Conservation (phyloP, 768 basidiomycete genomes). For the Neoboletus magnificus region DNA sequence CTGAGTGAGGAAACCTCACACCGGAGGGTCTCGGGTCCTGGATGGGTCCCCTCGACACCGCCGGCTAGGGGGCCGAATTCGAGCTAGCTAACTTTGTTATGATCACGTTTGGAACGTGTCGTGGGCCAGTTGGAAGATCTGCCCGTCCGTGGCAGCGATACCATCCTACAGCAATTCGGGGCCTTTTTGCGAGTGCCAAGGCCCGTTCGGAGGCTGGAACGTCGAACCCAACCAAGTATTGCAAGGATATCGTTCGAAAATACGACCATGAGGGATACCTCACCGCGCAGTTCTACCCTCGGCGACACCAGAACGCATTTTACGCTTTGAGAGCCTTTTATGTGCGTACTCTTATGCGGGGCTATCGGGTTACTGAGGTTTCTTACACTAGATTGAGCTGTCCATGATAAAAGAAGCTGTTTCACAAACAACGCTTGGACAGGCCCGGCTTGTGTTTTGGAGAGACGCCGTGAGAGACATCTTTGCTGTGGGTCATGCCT, state of each 20-base stretch:
- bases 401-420: constrained; percentile 75
- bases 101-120: constrained; percentile 16
- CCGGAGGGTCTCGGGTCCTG: constrained; percentile 4
- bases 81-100: constrained; percentile 9
- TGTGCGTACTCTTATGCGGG: constrained; percentile 44
- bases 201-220: constrained; percentile 16
- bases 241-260: constrained; percentile 66
- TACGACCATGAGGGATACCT: constrained; percentile 83
- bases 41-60: constrained; percentile 18
- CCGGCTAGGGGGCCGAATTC: constrained; percentile 16
- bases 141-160: constrained; percentile 10
- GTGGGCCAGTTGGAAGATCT: constrained; percentile 4
- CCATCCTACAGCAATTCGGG: constrained; percentile 2
- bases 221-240: constrained; percentile 55
- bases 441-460: constrained; percentile 88
- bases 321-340: constrained; percentile 82
- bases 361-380: constrained; percentile 5
- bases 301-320: constrained; percentile 59
- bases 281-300: constrained; percentile 68
- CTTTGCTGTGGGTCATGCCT: constrained; percentile 47
- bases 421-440: constrained; percentile 70
- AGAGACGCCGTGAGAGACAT: constrained; percentile 72
- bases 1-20: not conserved
- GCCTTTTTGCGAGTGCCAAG: constrained; percentile 11
- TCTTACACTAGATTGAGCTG: constrained; percentile 59